Evolutionary conservation across 176 grass and related monocot genomes (phyloP), one percentile per base, ranked within the genome.

Genomic region (Panicum miliaceum): DNA sequence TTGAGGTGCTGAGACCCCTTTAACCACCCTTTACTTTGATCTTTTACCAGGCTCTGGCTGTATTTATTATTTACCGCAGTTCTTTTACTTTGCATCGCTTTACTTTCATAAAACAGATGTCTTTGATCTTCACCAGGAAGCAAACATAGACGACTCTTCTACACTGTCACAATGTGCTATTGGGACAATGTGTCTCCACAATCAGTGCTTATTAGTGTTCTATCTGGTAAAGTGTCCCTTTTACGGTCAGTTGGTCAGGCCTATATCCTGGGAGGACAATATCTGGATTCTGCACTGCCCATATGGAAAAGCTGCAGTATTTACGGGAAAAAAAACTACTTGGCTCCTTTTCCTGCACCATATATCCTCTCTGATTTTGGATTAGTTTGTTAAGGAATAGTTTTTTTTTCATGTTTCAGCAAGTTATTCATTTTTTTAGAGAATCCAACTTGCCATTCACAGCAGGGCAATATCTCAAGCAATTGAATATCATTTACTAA

Each of bases 201-300:
- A 53, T 68, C 60, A 32, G 66, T 73, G 79, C 18, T 27, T 79
- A 51, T 25, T 37, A 64, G 36, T 77, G 64, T 40, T 52, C 3
- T 46, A 45, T 63, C 16, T 70, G 48, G 71, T 78, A 60, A 22
- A 64, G 64, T 78, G 35, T 18, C 42, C 41, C 84, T n/a, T 84
- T 90, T 73, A 13, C 73, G 67, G 50, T 68, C 67, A 86, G 58
- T 53, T 62, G 6, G 68, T 57, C 57, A 73, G 40, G 59, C 16
- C 27, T 47, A 74, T 41, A 52, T 74, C 22, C 78, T 25, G 72
- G 46, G 64, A 72, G 22, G 78, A 40, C 65, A 59, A 64, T 36
- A 25, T 62, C 41, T 83, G 76, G 58, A 40, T 68, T 86, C 46
- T 83, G 48, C 74, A 52, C 56, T 58, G 25, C 67, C 80, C n/a